Evolutionary conservation across 179 eudicot species (phyloP).

Genomic region (Amaranthus tricolor): DNA sequence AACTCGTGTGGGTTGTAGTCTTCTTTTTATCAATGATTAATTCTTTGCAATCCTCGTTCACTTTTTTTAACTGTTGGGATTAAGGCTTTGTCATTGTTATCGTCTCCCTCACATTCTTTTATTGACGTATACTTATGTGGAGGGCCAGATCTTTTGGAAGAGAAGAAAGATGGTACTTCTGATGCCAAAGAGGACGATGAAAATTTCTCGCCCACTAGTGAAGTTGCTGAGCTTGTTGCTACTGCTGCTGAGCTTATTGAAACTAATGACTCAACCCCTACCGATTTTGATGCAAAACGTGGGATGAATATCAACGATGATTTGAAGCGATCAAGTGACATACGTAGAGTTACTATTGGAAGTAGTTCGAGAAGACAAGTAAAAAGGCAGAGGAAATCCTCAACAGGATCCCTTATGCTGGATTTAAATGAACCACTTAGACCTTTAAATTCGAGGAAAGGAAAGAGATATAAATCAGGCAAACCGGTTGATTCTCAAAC

Average conservation of each 20-base stretch:
- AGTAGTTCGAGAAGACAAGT: conserved; percentile 15
- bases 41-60: conserved; percentile 4
- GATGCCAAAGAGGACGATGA: conserved; percentile 14
- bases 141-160: too few species aligned
- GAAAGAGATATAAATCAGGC: conserved; percentile 28
- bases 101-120: too few species aligned
- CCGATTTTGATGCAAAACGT: neutral
- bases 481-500: conserved; percentile 23
- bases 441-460: conserved; percentile 24
- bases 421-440: conserved; percentile 23
- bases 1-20: neutral
- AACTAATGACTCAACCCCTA: conserved; percentile 19
- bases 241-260: conserved; percentile 21
- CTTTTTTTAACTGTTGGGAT: conserved; percentile 5
- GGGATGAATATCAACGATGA: conserved; percentile 21
- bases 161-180: too few species aligned
- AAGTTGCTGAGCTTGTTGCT: conserved; percentile 26
- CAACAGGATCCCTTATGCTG: conserved; percentile 19
- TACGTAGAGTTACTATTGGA: conserved; percentile 18
- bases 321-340: conserved; percentile 24
- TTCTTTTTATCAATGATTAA: neutral
- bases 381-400: conserved; percentile 21
- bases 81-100: neutral
- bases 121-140: too few species aligned
- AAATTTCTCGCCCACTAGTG: conserved; percentile 13